Percentiles rank a stretch among this genome's conserved stretches.
phyloP scores from a whole-genome alignment of 106 monocot species.

The Gastrodia elata region DNA sequence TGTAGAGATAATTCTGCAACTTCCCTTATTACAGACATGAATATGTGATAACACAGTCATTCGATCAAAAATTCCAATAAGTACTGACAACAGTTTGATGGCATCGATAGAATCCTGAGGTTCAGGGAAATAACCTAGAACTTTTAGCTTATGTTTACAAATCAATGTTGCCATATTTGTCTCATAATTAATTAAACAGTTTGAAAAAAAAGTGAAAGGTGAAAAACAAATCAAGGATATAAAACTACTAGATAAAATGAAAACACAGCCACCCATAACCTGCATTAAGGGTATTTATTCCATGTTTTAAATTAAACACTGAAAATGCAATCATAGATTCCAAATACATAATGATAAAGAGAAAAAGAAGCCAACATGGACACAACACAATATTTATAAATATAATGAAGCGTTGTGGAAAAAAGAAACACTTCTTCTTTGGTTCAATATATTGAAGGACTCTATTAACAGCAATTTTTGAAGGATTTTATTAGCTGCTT shows the following conservation, averaged over 20 bases:
- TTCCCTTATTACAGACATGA: slow-evolving; percentile 11
- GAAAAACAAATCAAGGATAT: neutral
- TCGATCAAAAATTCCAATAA: slow-evolving; percentile 65
- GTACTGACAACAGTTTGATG: slow-evolving; percentile 43
- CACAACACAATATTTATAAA: too few relatives aligned
- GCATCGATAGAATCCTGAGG: slow-evolving; percentile 62
- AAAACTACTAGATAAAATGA: neutral
- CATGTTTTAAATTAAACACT: neutral
- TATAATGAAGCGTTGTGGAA: too few relatives aligned
- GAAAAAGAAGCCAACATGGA: neutral
- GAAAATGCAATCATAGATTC: neutral
- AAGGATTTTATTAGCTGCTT: too few relatives aligned
- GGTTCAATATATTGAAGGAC: too few relatives aligned
- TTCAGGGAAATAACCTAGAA: slow-evolving; percentile 4
- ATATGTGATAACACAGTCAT: slow-evolving; percentile 35
- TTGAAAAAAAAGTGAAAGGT: neutral
- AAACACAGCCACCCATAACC: neutral
- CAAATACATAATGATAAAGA: neutral
- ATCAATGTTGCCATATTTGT: neutral
- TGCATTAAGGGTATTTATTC: neutral
- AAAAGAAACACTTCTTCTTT: too few relatives aligned
- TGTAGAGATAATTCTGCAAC: neutral
- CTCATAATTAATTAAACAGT: neutral
- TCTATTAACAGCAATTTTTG: too few relatives aligned
- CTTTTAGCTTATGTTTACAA: neutral